Evolutionary conservation across 352 stramenopile species (phyloP).

Genomic region (Phytophthora podocarpi): DNA sequence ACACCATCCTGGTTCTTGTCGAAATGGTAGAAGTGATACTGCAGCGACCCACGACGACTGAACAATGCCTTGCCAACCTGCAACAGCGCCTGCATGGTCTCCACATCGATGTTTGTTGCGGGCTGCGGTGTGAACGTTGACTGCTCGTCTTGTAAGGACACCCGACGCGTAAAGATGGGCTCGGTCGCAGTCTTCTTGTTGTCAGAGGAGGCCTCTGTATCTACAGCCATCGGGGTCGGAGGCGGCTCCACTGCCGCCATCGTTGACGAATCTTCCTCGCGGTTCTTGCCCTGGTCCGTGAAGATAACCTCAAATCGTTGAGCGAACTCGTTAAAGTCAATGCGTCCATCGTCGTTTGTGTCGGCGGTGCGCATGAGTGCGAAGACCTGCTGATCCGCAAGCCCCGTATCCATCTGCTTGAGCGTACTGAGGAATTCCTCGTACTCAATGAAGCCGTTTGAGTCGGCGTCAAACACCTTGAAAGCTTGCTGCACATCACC

Average conservation of each 20-base stretch:
- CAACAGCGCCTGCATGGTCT: slow-evolving; percentile 83
- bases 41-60: slow-evolving; percentile 64
- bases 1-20: slow-evolving; percentile 88
- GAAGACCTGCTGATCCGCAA: slow-evolving; percentile 92
- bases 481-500: slow-evolving; percentile 90
- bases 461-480: slow-evolving; percentile 91
- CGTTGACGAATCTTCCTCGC: slow-evolving; percentile 11
- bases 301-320: slow-evolving; percentile 93
- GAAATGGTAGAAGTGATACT: slow-evolving; percentile 87
- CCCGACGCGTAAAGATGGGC: slow-evolving; percentile 52
- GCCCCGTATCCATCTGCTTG: slow-evolving; percentile 92
- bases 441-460: slow-evolving; percentile 92
- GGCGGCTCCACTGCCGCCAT: slow-evolving; percentile 11
- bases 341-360: slow-evolving; percentile 91
- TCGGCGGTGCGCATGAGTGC: slow-evolving; percentile 93
- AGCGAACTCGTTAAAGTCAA: slow-evolving; percentile 92
- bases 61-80: slow-evolving; percentile 84
- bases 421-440: slow-evolving; percentile 92
- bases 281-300: slow-evolving; percentile 61
- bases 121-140: slow-evolving; percentile 62
- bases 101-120: slow-evolving; percentile 70
- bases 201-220: slow-evolving; percentile 20
- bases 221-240: slow-evolving; percentile 25
- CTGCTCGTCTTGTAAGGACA: slow-evolving; percentile 66
- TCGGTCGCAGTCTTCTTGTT: slow-evolving; percentile 9